Evolutionary conservation across 164 flowering plant genomes (phyloP), one percentile per base, ranked within the genome.

Genomic region (Stephania cephalantha): DNA sequence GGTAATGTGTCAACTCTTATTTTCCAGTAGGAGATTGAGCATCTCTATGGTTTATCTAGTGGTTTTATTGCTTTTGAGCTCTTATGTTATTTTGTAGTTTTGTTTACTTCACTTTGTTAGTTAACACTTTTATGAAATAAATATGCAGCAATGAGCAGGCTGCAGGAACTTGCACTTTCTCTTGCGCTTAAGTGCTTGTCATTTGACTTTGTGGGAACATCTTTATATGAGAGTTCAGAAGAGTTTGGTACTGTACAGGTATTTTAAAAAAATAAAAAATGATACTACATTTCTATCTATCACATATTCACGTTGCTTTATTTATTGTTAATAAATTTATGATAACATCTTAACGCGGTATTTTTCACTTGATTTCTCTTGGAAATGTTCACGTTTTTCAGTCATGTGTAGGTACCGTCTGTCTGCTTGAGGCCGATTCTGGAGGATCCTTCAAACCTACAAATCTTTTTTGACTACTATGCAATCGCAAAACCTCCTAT

Each of bases 231-330:
- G 87, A 93, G 97, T 81, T 92, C 98, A 44, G 99, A 96, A 74
- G 99, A 96, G 80, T 92, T 96, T 86, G 99, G 99, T 78, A 92
- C 98, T 74, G 89, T 93, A 48, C 99, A 96, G 98, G 99, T 94
- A 25, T n/a, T n/a, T n/a, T n/a, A n/a, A n/a, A n/a, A n/a, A n/a
- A n/a, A n/a, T n/a, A n/a, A n/a, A n/a, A 30, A 31, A 12, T 53
- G 13, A 35, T 68, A 22, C 52, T 50, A 11, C 29, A 73, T 63
- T 61, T 61, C 45, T 46, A 6, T 58, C 58, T 1, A 46, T 45
- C 48, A 25, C 9, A 71, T 31, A 31, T 31, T 31, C 35, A 31
- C 35, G 13, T 35, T 69, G 8, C 12, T 35, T 69, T 31, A 31
- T 31, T 31, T 31, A 31, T 31, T 31, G 35, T 31, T 31, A 1